These are phyloP conservation scores for Kwoniella dendrophila DNA, from an alignment of 768 basidiomycete species.

Conservation along the genomic window DNA sequence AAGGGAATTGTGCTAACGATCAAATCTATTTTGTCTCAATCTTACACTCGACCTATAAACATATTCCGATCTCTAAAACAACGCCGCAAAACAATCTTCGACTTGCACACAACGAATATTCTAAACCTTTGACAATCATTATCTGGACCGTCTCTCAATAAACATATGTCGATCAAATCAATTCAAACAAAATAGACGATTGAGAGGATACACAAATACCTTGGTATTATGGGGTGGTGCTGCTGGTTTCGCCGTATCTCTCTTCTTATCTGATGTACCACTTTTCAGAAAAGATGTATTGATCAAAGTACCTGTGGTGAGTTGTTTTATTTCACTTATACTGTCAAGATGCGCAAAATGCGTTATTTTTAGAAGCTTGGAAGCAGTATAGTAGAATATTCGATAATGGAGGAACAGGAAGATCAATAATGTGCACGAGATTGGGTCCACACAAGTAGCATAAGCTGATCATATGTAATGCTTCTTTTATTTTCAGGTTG, in stretches of 20 bases:
- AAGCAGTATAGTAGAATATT: too few relatives aligned
- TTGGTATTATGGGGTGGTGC: constrained; percentile 46
- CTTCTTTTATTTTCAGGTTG: constrained; percentile 11
- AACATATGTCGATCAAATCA: not conserved
- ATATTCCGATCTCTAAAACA: too few relatives aligned
- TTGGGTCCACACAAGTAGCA: too few relatives aligned
- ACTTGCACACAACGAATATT: too few relatives aligned
- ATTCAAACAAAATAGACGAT: constrained; percentile 22
- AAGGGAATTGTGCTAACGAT: not conserved
- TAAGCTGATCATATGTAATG: not conserved
- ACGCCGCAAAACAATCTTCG: too few relatives aligned
- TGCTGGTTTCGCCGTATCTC: constrained; percentile 42
- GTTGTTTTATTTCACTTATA: constrained; percentile 9
- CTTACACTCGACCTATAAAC: not conserved
- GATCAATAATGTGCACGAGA: too few relatives aligned
- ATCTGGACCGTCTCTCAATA: too few relatives aligned
- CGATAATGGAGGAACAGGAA: too few relatives aligned
- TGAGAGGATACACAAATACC: constrained; percentile 29
- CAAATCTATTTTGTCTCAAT: not conserved
- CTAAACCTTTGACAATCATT: too few relatives aligned
- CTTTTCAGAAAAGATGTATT: constrained; percentile 53
- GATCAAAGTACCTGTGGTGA: constrained; percentile 50
- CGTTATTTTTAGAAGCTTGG: too few relatives aligned
- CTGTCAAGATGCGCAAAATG: too few relatives aligned
- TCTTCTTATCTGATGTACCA: constrained; percentile 49